phyloP scores from a whole-genome alignment of 495 filamentous ascomycete species.

The Pyrenopolyporus hunteri region DNA sequence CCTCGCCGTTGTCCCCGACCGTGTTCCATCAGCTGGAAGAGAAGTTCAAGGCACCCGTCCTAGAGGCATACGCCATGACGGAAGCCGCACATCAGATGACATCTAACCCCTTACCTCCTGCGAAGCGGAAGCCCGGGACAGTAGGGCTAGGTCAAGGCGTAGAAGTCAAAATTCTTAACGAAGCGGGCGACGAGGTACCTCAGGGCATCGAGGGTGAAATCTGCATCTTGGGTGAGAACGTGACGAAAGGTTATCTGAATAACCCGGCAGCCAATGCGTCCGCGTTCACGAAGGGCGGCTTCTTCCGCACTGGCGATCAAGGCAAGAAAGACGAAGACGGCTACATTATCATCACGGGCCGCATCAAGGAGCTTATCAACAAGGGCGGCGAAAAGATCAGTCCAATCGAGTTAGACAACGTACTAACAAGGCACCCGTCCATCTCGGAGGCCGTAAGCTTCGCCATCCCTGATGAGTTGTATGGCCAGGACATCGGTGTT shows the following conservation, averaged over 20 bases:
- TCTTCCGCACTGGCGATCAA: constrained; percentile 86
- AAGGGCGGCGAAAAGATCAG: constrained; percentile 84
- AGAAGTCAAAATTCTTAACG: constrained; percentile 76
- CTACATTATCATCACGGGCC: constrained; percentile 76
- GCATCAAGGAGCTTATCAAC: constrained; percentile 86
- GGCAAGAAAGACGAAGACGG: constrained; percentile 75
- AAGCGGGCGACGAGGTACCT: constrained; percentile 63
- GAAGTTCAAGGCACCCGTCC: constrained; percentile 74
- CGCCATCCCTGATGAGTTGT: constrained; percentile 74
- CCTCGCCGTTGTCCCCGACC: constrained; percentile 77
- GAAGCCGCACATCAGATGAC: constrained; percentile 91
- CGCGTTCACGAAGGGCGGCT: constrained; percentile 72
- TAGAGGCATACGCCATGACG: constrained; percentile 93
- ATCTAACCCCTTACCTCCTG: constrained; percentile 79
- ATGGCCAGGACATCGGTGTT: constrained; percentile 80
- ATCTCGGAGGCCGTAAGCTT: constrained; percentile 82
- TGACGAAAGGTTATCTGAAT: constrained; percentile 83
- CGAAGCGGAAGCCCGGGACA: constrained; percentile 74
- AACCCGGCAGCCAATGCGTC: constrained; percentile 73
- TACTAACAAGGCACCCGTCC: constrained; percentile 68
- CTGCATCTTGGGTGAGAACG: constrained; percentile 77
- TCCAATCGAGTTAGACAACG: constrained; percentile 85
- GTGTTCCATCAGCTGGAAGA: constrained; percentile 76
- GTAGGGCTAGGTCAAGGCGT: constrained; percentile 83
- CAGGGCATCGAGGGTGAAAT: constrained; percentile 76